Evolutionary conservation across 352 stramenopile species (phyloP), one percentile per base, ranked within the genome.

Genomic region (Lagenidium giganteum): DNA sequence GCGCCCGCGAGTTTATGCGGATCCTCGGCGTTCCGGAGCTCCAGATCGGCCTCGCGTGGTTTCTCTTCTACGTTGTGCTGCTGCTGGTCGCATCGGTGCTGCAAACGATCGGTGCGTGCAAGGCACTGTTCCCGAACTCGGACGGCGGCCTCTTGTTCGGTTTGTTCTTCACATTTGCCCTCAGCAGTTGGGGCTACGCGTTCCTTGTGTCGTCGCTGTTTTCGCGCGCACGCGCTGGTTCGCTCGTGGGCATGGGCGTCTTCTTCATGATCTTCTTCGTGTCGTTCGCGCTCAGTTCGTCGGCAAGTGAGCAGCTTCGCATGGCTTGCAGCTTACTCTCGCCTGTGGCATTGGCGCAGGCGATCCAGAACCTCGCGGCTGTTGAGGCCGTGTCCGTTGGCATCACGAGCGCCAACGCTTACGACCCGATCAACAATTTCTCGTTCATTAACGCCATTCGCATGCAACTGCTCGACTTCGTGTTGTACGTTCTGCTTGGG

Each of bases 381-480:
- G 57, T 86, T 12, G 84, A 95, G 30, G 56, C 69, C 0, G 64
- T 64, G 20, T 57, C 55, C 5, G 36, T 76, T 1, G 77, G 80
- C 0, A 41, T 88, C 28, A 67, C 48, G 0, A 16, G 39, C 8
- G 35, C 27, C 12, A 92, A 86, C 34, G 50, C 51, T 0, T 16
- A 46, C 30, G 56, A 83, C 14, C 37, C 55, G 8, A 45, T 77
- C 3, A 49, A 63, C 4, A 65, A 60, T 43, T 87, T 93, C 27
- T 57, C 62, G 4, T 86, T 92, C 47, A 43, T 44, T 20, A 74
- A 54, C 18, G 60, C 70, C 14, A 57, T 98, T 22, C 55, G 54
- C 33, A 93, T 97, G 67, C 74, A 98, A 37, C 26, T 95, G 7
- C n/a, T 97, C 0, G 92, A 98, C 50, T 81, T 77, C 5, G 20